Evolutionary conservation across 257 asterid species (phyloP).

Genomic region (Forsythia viridissima): DNA sequence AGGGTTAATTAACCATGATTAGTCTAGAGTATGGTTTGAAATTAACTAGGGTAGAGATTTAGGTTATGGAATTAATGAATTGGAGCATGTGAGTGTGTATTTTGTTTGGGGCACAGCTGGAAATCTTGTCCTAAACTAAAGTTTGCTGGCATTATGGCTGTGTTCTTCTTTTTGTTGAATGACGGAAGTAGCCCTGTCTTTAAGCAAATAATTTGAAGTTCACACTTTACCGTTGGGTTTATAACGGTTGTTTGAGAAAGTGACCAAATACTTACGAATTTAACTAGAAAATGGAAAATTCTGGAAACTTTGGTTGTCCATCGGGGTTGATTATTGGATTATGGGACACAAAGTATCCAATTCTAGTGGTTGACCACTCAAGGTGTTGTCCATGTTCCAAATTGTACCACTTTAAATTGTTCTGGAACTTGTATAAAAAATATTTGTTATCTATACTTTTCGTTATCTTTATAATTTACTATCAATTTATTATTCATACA

Average conservation of each 20-base stretch:
- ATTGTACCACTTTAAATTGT: neutral
- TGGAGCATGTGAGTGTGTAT: constrained; percentile 25
- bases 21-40: neutral
- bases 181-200: constrained; percentile 27
- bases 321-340: neutral
- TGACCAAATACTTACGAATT: neutral
- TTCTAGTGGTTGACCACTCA: neutral
- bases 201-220: neutral
- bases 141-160: constrained; percentile 25
- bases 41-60: neutral
- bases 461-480: no score
- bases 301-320: neutral
- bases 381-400: neutral
- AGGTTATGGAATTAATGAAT: constrained; percentile 12
- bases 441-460: no score
- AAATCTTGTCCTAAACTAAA: constrained; percentile 9
- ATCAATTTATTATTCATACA: no score
- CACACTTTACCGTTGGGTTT: neutral
- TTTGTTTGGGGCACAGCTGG: constrained; percentile 41
- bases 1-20: constrained; percentile 17
- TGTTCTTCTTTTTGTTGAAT: neutral
- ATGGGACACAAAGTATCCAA: neutral
- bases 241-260: neutral
- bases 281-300: neutral
- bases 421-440: neutral